Evolutionary conservation across 192 early-diverging fungal species (phyloP).

Genomic region (Coemansia erecta): DNA sequence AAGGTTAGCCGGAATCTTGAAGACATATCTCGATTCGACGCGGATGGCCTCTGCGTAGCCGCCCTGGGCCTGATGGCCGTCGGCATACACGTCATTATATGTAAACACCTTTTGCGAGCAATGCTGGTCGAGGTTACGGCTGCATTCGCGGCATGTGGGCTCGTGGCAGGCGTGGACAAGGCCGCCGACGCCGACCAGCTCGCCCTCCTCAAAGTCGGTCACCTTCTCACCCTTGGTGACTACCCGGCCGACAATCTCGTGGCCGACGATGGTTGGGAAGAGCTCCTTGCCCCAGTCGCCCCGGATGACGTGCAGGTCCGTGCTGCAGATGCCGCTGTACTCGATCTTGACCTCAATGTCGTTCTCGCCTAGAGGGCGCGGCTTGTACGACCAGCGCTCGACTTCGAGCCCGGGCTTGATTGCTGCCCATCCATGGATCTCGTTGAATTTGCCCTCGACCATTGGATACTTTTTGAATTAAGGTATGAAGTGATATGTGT

Average conservation of each 20-base stretch:
- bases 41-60: constrained; percentile 64
- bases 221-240: constrained; percentile 59
- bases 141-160: constrained; percentile 55
- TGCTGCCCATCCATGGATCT: constrained; percentile 50
- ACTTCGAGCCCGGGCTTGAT: constrained; percentile 29
- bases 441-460: constrained; percentile 28
- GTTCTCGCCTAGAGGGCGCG: constrained; percentile 58
- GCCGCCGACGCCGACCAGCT: constrained; percentile 68
- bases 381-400: constrained; percentile 55
- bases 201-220: constrained; percentile 55
- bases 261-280: constrained; percentile 58
- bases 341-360: constrained; percentile 73
- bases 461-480: constrained; percentile 2
- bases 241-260: constrained; percentile 68
- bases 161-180: constrained; percentile 56
- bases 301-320: constrained; percentile 70
- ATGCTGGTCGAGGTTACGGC: constrained; percentile 35
- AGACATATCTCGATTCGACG: constrained; percentile 58
- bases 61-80: constrained; percentile 53
- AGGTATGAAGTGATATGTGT: neutral
- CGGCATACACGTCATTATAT: constrained; percentile 55
- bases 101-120: constrained; percentile 50
- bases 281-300: constrained; percentile 56
- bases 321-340: constrained; percentile 74
- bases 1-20: constrained; percentile 58